Conservation (phyloP, 75 land plant species). For the Selaginella tamariscina region DNA sequence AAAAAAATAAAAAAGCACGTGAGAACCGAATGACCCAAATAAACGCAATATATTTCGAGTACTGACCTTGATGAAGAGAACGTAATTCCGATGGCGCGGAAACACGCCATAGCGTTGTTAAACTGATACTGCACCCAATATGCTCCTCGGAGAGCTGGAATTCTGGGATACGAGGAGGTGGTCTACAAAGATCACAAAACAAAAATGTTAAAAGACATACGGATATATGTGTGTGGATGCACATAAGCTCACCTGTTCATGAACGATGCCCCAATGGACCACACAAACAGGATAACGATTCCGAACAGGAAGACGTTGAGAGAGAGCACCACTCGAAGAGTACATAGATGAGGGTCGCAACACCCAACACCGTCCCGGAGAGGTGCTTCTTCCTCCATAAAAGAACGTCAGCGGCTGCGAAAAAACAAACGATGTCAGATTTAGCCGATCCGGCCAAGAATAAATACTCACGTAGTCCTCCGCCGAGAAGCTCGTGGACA, state of each 20-base stretch:
- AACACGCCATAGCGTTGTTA: background rate
- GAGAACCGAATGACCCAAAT: background rate
- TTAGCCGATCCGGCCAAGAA: background rate
- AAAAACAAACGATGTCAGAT: too few relatives aligned
- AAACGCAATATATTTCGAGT: background rate
- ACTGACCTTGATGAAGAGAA: background rate
- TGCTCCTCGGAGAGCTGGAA: background rate
- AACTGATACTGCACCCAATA: background rate
- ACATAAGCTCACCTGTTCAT: constrained; percentile 10
- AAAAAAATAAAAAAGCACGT: background rate
- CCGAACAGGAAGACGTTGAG: background rate
- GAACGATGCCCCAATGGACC: background rate
- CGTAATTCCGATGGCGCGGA: background rate
- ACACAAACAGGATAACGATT: constrained; percentile 1
- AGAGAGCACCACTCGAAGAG: constrained; percentile 10
- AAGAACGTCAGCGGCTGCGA: background rate
- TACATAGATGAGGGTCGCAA: background rate
- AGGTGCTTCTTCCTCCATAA: constrained; percentile 11
- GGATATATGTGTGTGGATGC: too few relatives aligned
- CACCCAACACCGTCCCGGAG: background rate
- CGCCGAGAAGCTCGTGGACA: constrained; percentile 8
- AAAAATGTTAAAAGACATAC: background rate
- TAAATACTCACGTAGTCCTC: background rate
- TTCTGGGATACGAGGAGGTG: background rate
- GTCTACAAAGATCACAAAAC: background rate